These are phyloP conservation scores for Nakaseomyces glabratus DNA, from an alignment of 1,139 yeast species.

Conservation along the genomic window DNA sequence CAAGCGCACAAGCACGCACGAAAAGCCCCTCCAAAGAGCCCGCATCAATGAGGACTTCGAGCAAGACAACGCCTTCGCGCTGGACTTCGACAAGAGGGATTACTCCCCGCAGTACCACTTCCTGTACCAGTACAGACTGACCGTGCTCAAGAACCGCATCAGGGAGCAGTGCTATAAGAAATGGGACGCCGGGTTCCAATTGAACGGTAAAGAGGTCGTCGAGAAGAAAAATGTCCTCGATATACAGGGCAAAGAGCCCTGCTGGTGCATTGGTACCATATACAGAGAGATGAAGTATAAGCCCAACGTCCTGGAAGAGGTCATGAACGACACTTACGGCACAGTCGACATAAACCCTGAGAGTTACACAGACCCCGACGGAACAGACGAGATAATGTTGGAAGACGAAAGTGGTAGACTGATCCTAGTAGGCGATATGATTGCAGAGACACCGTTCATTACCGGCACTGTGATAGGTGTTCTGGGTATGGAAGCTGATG, in stretches of 20 bases:
- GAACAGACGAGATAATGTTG: slow-evolving; percentile 52
- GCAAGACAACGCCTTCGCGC: slow-evolving; percentile 20
- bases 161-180: slow-evolving; percentile 39
- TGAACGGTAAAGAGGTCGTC: slow-evolving; percentile 34
- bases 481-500: slow-evolving; percentile 73
- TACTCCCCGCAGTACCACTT: slow-evolving; percentile 68
- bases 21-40: slow-evolving; percentile 11
- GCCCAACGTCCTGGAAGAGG: slow-evolving; percentile 77
- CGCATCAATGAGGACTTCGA: slow-evolving; percentile 11
- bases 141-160: slow-evolving; percentile 46
- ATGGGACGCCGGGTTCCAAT: slow-evolving; percentile 43
- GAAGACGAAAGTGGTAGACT: slow-evolving; percentile 96
- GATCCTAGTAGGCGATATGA: slow-evolving; percentile 54
- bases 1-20: slow-evolving; percentile 10
- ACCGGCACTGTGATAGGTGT: slow-evolving; percentile 85
- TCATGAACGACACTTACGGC: slow-evolving; percentile 44
- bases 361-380: slow-evolving; percentile 45
- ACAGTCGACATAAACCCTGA: slow-evolving; percentile 31
- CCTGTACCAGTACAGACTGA: slow-evolving; percentile 59
- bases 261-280: slow-evolving; percentile 89
- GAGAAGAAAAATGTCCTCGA: slow-evolving; percentile 63
- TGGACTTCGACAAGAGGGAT: slow-evolving; percentile 35
- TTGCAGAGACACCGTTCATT: slow-evolving; percentile 47
- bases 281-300: slow-evolving; percentile 78
- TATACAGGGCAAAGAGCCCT: slow-evolving; percentile 55